Evolutionary conservation across 768 basidiomycete genomes (phyloP).

Genomic region (Cubamyces sp.): DNA sequence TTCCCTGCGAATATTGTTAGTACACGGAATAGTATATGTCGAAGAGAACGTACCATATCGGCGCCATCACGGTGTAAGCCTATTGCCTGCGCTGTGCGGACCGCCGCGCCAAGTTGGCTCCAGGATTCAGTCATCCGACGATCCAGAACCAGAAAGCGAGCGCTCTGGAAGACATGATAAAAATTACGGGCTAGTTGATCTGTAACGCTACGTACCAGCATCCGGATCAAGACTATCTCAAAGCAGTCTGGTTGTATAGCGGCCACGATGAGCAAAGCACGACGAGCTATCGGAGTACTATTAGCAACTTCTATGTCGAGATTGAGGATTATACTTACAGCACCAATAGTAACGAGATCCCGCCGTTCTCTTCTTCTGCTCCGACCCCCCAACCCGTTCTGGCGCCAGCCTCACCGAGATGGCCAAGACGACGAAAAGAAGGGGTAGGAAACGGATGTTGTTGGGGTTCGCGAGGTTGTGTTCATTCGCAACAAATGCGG

Average conservation of each 20-base stretch:
- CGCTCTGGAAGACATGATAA: constrained; percentile 48
- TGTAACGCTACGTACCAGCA: constrained; percentile 55
- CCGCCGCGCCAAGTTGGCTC: constrained; percentile 92
- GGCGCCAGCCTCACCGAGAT: constrained; percentile 86
- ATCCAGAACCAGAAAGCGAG: constrained; percentile 72
- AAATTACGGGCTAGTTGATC: not conserved
- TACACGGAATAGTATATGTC: not conserved
- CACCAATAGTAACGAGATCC: constrained; percentile 95
- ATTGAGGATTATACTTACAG: constrained; percentile 56
- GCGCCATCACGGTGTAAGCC: constrained; percentile 90
- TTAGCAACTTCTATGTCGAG: not conserved
- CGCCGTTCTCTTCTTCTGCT: constrained; percentile 72
- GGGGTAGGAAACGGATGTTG: constrained; percentile 83
- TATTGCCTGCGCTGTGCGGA: constrained; percentile 91
- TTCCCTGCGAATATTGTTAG: constrained; percentile 48
- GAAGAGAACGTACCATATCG: constrained; percentile 60
- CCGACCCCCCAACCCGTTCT: constrained; percentile 81
- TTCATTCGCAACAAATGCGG: constrained; percentile 65
- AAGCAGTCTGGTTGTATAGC: constrained; percentile 93
- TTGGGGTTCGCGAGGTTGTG: constrained; percentile 63
- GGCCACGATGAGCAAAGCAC: constrained; percentile 87
- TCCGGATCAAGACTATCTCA: constrained; percentile 89
- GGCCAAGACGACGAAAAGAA: constrained; percentile 93
- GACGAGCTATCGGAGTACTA: constrained; percentile 59
- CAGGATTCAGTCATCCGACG: constrained; percentile 93